Base-by-base conservation (phyloP, 768 basidiomycete genomes). In the Lentinula sp. region DNA sequence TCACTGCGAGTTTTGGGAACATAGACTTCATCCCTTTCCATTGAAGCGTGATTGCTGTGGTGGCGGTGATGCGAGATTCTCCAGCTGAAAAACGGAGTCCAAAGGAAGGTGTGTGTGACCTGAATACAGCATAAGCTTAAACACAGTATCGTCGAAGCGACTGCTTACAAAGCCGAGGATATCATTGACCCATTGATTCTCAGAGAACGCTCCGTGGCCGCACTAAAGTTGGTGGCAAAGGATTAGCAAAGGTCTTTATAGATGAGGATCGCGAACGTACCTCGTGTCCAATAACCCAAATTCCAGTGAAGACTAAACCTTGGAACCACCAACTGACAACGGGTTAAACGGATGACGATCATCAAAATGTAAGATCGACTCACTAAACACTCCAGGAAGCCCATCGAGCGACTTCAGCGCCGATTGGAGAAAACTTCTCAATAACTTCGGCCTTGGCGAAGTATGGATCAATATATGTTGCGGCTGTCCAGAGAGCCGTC, bases 251-350 rank as follows among this genome's bases (percentile, higher is more conserved):
- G 51, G 5, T 34, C 18, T 43, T 40, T 21, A 31, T 31, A 53
- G 54, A 23, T 8, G 28, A 53, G 45, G 9, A 45, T 34, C 11
- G 46, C 42, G 5, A 35, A 57, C 69, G 28, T 57, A 80, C 81
- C 69, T 84, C 83, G 62, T 84, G 83, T 18, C 83, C 83, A 48
- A 84, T 82, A 34, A 84, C 81, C 82, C 82, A 84, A 42, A 84
- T 75, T 6, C 82, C 83, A 4, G 82, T 82, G 61, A 84, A 79
- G 34, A 81, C 77, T n/a, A 84, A 74, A 15, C 82, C 82, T 68
- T 84, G 83, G 67, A 83, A 82, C 83, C 82, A 84, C 81, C 83
- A 84, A 65, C 81, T 83, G 53, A 42, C 37, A 18, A 57, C 10
- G 62, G 59, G 11, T 45, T 37, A 23, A 56, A 13, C 2, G 52